phyloP scores from a whole-genome alignment of 1,139 yeast species.

The Hansenula sp. region DNA sequence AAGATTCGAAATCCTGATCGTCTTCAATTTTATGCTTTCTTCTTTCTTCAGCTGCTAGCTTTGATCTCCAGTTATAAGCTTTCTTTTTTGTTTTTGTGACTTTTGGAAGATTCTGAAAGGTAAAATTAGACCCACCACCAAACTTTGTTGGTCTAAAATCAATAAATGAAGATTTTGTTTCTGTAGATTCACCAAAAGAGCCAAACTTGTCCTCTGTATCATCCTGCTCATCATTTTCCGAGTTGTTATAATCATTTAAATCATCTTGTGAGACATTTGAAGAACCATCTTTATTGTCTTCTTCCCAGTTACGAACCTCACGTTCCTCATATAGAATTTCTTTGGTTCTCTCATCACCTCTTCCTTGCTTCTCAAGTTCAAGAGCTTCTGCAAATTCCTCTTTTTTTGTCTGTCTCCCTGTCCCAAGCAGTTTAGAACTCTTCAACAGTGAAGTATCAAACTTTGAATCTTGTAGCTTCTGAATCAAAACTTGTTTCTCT shows the following conservation, averaged over 20 bases:
- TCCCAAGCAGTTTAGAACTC: conserved; percentile 74
- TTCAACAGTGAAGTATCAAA: conserved; percentile 67
- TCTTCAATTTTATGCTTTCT: conserved; percentile 35
- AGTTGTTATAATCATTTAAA: conserved; percentile 10
- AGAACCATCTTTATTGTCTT: conserved; percentile 28
- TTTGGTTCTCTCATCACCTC: conserved; percentile 59
- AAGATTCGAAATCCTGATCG: conserved; percentile 37
- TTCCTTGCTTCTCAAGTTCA: conserved; percentile 67
- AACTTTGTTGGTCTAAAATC: conserved; percentile 66
- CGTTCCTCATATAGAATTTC: conserved; percentile 69
- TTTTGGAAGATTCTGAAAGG: conserved; percentile 54
- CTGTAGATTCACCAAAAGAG: conserved; percentile 12
- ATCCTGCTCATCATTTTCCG: conserved; percentile 23
- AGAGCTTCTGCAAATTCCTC: conserved; percentile 76
- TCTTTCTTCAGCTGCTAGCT: conserved; percentile 43
- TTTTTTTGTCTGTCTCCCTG: conserved; percentile 65
- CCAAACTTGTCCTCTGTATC: conserved; percentile 27
- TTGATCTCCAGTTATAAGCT: conserved; percentile 55
- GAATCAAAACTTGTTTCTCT: conserved; percentile 74
- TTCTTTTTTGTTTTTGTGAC: conserved; percentile 39
- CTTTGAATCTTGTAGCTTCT: conserved; percentile 66
- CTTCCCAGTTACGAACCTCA: conserved; percentile 61
- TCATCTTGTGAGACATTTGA: conserved; percentile 2
- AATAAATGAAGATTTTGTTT: conserved; percentile 47
- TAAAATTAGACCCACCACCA: conserved; percentile 69